Conservation (phyloP, 257 asterid species). For the Solanum microdontum region DNA sequence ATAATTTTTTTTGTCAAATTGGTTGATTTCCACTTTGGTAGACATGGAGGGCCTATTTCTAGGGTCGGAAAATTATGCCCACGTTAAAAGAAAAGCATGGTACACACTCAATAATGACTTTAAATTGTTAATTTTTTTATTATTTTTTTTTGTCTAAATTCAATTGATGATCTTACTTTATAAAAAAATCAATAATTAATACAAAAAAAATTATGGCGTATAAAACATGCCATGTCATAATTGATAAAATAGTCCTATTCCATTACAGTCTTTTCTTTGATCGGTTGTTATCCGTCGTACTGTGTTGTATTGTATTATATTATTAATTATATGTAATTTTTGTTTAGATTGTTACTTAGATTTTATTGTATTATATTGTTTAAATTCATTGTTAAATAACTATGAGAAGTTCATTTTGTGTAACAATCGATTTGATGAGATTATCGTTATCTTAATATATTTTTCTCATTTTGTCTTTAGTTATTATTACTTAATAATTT, state of each 20-base stretch:
- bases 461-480: too few relatives aligned
- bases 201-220: not conserved
- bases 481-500: too few relatives aligned
- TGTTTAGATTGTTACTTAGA: too few relatives aligned
- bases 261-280: not conserved
- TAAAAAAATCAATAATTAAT: not conserved
- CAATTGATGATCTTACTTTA: not conserved
- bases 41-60: not conserved
- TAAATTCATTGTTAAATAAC: too few relatives aligned
- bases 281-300: not conserved
- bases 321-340: too few relatives aligned
- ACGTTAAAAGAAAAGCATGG: not conserved
- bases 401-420: accelerated
- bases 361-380: too few relatives aligned
- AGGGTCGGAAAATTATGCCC: not conserved
- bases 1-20: not conserved
- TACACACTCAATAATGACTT: not conserved
- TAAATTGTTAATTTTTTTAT: not conserved
- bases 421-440: too few relatives aligned
- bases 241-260: not conserved
- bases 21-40: not conserved
- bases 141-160: not conserved
- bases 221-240: not conserved
- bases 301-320: too few relatives aligned
- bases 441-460: too few relatives aligned